Conservation (phyloP, 1,139 yeast species). For the Pneumocystis wakefieldiae region DNA sequence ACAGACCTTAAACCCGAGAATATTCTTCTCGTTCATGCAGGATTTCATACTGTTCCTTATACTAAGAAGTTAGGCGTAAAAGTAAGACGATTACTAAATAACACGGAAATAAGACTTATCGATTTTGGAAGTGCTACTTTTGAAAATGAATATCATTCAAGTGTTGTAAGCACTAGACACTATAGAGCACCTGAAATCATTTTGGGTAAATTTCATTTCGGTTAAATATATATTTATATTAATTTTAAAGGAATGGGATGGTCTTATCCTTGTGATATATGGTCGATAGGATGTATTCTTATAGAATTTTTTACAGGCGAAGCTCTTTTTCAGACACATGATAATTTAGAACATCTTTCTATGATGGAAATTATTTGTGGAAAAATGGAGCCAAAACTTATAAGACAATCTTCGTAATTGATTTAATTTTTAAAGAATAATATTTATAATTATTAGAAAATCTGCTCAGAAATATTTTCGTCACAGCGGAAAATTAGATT, state of each 20-base stretch:
- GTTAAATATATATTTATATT: not conserved
- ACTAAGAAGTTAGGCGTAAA: not conserved
- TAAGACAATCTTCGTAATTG: constrained; percentile 17
- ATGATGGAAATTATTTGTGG: constrained; percentile 72
- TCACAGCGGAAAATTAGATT: constrained; percentile 18
- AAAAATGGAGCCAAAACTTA: constrained; percentile 20
- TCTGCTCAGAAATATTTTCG: constrained; percentile 15
- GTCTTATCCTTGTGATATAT: constrained; percentile 86
- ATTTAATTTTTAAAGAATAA: not conserved
- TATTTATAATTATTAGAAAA: constrained; percentile 3
- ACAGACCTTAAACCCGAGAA: constrained; percentile 95
- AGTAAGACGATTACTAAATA: constrained; percentile 39
- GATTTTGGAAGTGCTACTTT: constrained; percentile 95
- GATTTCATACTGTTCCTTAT: constrained; percentile 11
- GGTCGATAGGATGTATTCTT: constrained; percentile 92
- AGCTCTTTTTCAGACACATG: constrained; percentile 88
- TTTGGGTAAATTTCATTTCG: constrained; percentile 20
- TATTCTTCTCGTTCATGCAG: constrained; percentile 42
- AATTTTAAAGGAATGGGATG: constrained; percentile 56
- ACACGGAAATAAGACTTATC: constrained; percentile 75
- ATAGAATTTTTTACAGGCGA: constrained; percentile 92
- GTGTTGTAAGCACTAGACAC: constrained; percentile 79
- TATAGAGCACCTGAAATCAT: constrained; percentile 96
- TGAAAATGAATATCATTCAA: constrained; percentile 83
- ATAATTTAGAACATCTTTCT: constrained; percentile 83